Evolutionary conservation across 805 yeast genomes (phyloP).

Genomic region (Wickerhamiella kazuoi): DNA sequence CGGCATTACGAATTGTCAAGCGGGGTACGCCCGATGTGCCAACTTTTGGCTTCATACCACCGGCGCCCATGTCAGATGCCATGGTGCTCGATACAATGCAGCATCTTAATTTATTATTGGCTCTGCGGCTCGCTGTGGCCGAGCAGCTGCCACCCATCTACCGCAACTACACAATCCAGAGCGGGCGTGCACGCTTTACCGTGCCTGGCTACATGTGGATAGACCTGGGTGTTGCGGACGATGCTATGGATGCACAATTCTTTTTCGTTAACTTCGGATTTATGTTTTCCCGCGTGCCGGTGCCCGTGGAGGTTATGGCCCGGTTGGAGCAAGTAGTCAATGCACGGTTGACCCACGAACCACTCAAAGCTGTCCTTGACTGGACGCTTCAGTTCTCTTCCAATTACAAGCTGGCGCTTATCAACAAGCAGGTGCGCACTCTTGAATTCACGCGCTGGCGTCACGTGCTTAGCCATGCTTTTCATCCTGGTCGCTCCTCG

Average conservation of each 20-base stretch:
- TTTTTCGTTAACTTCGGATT: constrained; percentile 64
- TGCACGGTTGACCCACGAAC: constrained; percentile 28
- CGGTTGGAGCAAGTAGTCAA: constrained; percentile 42
- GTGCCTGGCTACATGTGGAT: constrained; percentile 52
- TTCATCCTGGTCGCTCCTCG: constrained; percentile 32
- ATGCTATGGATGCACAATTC: constrained; percentile 44
- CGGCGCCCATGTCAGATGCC: constrained; percentile 32
- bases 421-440: constrained; percentile 39
- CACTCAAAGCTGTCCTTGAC: constrained; percentile 36
- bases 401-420: constrained; percentile 43
- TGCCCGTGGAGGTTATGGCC: constrained; percentile 18
- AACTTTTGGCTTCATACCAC: constrained; percentile 38
- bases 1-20: constrained; percentile 71
- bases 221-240: constrained; percentile 59
- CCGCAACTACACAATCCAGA: constrained; percentile 41
- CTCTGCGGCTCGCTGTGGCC: constrained; percentile 55
- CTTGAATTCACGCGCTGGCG: constrained; percentile 39
- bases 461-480: constrained; percentile 39
- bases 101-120: constrained; percentile 53
- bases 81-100: constrained; percentile 42
- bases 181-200: constrained; percentile 59
- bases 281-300: constrained; percentile 15
- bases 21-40: constrained; percentile 63
- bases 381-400: constrained; percentile 42
- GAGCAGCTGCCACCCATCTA: constrained; percentile 44